phyloP scores from a whole-genome alignment of 371 early-diverging fungal species.

The Sporodiniella umbellata region DNA sequence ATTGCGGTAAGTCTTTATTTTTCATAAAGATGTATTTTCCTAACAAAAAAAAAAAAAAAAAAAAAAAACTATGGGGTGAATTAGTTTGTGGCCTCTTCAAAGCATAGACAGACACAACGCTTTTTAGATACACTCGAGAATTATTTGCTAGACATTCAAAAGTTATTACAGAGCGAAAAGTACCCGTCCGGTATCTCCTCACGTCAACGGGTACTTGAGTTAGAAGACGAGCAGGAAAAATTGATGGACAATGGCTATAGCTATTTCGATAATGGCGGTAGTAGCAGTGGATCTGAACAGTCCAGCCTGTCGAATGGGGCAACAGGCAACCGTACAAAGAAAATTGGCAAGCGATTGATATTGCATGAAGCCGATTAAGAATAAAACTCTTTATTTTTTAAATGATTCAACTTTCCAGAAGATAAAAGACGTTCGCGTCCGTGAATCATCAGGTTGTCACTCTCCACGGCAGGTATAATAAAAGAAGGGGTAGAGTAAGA shows the following conservation, averaged over 20 bases:
- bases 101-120: conserved; percentile 56
- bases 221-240: conserved; percentile 36
- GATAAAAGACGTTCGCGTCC: conserved; percentile 24
- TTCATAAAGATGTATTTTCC: not conserved
- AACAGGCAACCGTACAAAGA: conserved; percentile 18
- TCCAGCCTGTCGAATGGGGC: conserved; percentile 2
- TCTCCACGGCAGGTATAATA: conserved; percentile 31
- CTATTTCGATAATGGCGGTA: conserved; percentile 54
- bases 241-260: conserved; percentile 38
- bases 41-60: too few species aligned
- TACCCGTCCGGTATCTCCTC: conserved; percentile 45
- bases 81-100: conserved; percentile 53
- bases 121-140: conserved; percentile 42
- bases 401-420: conserved; percentile 23
- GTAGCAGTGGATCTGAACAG: conserved; percentile 4
- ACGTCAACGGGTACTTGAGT: conserved; percentile 35
- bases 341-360: conserved; percentile 37
- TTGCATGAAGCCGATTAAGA: conserved; percentile 29
- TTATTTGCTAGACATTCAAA: conserved; percentile 41
- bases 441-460: conserved; percentile 6
- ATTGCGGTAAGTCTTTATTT: conserved; percentile 41
- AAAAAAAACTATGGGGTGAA: too few species aligned
- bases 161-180: conserved; percentile 42
- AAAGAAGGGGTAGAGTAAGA: conserved; percentile 18
- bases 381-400: conserved; percentile 11